Base-by-base conservation (phyloP, 768 basidiomycete species). In the Collybia sordida region DNA sequence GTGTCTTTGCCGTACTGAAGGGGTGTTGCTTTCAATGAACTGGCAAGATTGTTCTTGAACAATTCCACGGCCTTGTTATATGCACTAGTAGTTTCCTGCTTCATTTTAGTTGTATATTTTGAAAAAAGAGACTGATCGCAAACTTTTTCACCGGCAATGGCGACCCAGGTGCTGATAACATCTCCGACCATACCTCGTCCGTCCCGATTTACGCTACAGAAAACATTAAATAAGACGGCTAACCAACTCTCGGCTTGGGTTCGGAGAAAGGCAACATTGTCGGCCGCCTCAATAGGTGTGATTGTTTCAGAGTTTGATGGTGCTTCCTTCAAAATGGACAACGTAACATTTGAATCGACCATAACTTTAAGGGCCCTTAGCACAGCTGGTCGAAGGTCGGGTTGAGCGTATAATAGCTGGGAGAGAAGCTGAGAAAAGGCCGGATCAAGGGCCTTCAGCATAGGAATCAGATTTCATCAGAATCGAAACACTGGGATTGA, bases 201-300 rank as follows among this genome's bases (percentile, higher is more conserved):
- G 54, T 97, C 93, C 43, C 83, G 77, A n/a, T 79, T 81, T 25
- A 90, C 83, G 52, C 81, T 91, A 50, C 88, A 81, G 68, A 96
- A 98, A n/a, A 99, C 87, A 64, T 99, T 99, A 75, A 98, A 94
- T 39, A 97, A 75, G 4, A 98, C 93, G 0, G 93, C 86, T 27
- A 98, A 81, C 88, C 97, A 95, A 61, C 93, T 97, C 64, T 93
- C 90, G 0, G 80, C 86, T 62, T 98, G 88, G 0, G 75, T 77
- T 36, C 79, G 81, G 47, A 98, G 73, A 67, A 89, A 88, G 1
- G 65, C 72, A 22, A 98, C 55, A 57, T 94, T 94, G 39, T 72
- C 72, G 25, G 69, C 59, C 2, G 90, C 93, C 59, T 83, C 79
- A 35, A 76, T 74, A 14, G 73, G 71, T 8, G 86, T 76, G 37